Percentiles rank a stretch among this genome's conserved stretches.
phyloP scores from a whole-genome alignment of 371 early-diverging fungal genomes.

The Choanephora cucurbitarum region DNA sequence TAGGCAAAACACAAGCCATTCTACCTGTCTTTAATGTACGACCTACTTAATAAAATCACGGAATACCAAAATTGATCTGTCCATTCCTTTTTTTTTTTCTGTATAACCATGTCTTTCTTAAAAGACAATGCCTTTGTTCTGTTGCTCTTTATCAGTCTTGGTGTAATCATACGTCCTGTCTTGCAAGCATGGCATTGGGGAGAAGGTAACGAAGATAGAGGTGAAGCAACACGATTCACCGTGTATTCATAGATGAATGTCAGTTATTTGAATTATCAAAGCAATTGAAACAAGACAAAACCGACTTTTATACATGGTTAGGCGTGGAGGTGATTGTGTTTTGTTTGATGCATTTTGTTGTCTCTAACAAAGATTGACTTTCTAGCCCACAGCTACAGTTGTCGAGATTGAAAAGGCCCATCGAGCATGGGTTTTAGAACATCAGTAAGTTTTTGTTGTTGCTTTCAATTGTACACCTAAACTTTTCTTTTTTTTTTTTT shows the following conservation, averaged over 20 bases:
- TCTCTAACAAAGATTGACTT: no score
- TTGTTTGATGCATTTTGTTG: no score
- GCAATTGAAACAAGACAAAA: constrained; percentile 5
- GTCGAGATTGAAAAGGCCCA: constrained; percentile 20
- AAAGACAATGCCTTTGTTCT: no score
- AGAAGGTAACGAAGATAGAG: constrained; percentile 12
- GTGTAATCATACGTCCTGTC: constrained; percentile 12
- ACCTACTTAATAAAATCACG: no score
- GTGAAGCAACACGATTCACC: no score
- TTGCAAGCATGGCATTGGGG: constrained; percentile 21
- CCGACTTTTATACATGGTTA: constrained; percentile 23
- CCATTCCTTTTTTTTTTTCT: no score
- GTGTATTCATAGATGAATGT: constrained; percentile 22
- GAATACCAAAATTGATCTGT: no score
- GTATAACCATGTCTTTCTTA: no score
- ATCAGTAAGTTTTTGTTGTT: constrained; percentile 16
- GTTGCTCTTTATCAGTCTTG: no score
- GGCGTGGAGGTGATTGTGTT: constrained; percentile 23
- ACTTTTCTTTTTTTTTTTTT: neutral
- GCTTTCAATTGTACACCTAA: neutral
- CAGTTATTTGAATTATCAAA: constrained; percentile 17
- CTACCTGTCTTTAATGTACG: constrained; percentile 12
- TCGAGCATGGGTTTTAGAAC: constrained; percentile 17
- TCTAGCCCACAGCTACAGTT: constrained; percentile 14
- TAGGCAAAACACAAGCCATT: constrained; percentile 16